Evolutionary conservation across 768 basidiomycete species (phyloP), one percentile per base, ranked within the genome.

Genomic region (Tylopilus rubrobrunneus): DNA sequence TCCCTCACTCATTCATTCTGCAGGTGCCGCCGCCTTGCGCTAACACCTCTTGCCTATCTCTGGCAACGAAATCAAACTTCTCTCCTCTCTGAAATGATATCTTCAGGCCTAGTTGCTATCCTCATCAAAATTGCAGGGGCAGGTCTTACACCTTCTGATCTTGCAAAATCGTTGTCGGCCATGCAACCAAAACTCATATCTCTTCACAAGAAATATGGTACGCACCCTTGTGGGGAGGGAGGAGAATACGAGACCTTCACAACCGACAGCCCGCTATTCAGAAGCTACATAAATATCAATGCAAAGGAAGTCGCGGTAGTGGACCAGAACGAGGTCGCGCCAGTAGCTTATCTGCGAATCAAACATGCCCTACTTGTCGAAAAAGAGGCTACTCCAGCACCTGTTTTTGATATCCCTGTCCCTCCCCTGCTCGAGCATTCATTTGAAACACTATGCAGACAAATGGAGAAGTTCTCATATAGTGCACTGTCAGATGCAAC

Each of bases 241-340:
- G 97, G 97, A 2, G 97, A 99, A 73, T 99, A 98, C 70, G 97
- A 99, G 67, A 91, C 87, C 0, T 74, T 98, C 53, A 98, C 96
- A 1, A 74, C 94, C 12, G 91, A 97, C 60, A 89, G 88, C 56
- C 91, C 95, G 0, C 64, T 96, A 12, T 98, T 95, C 80, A 90
- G 91, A 60, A 78, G 79, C 37, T 76, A 79, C 10, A 86, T 99
- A 34, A 66, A 73, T 7, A 67, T 98, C 85, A 76, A 72, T 33
- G 81, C 85, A 43, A 78, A 79, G 1, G 85, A 92, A 60, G 81
- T 80, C 0, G 83, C 95, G 39, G 81, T 89, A 41, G 87, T 89
- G 61, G 85, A 87, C 7, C 86, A 89, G 70, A 89, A 77, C 54
- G 87, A 85, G 64, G 87, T 95, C 64, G 91, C 90, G 0, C 88